These are phyloP conservation scores for Hypoxylon sp. DNA, from an alignment of 2,329 filamentous ascomycete species.

Conservation along the genomic window DNA sequence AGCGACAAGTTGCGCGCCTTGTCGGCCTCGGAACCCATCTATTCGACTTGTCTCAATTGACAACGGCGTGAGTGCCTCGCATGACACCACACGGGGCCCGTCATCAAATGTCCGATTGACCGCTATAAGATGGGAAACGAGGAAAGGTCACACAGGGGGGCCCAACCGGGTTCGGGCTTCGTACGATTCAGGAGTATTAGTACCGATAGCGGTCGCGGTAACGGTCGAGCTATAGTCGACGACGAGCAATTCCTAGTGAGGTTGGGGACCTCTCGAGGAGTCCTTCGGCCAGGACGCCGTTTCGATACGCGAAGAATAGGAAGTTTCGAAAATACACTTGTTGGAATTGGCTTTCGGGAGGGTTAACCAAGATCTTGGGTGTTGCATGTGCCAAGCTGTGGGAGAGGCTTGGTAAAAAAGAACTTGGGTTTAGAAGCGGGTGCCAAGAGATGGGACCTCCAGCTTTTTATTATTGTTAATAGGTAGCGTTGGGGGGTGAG, in stretches of 20 bases:
- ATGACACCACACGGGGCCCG: conserved; percentile 52
- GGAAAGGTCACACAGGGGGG: conserved; percentile 19
- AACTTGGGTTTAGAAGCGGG: conserved; percentile 51
- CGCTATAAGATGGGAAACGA: conserved; percentile 13
- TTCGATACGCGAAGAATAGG: conserved; percentile 13
- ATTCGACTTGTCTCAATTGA: conserved; percentile 54
- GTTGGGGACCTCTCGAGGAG: conserved; percentile 37
- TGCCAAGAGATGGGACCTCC: conserved; percentile 52
- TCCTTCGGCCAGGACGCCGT: conserved; percentile 27
- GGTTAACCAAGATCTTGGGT: conserved; percentile 48
- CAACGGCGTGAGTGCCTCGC: conserved; percentile 52
- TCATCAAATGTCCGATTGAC: conserved; percentile 36
- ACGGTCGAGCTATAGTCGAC: conserved; percentile 29
- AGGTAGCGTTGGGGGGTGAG: conserved; percentile 16
- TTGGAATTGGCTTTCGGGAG: conserved; percentile 43
- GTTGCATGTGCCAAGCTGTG: conserved; percentile 54
- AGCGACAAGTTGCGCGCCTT: conserved; percentile 57
- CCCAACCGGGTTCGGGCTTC: conserved; percentile 13
- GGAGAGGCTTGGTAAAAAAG: conserved; percentile 49
- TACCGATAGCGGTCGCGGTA: background rate
- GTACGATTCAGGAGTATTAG: conserved; percentile 28
- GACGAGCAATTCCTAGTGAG: conserved; percentile 13
- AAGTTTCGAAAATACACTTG: conserved; percentile 17
- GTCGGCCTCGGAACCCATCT: conserved; percentile 64
- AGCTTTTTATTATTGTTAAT: conserved; percentile 46